These are phyloP conservation scores for Plantago ovata DNA, from an alignment of 257 asterid species.

Conservation along the genomic window DNA sequence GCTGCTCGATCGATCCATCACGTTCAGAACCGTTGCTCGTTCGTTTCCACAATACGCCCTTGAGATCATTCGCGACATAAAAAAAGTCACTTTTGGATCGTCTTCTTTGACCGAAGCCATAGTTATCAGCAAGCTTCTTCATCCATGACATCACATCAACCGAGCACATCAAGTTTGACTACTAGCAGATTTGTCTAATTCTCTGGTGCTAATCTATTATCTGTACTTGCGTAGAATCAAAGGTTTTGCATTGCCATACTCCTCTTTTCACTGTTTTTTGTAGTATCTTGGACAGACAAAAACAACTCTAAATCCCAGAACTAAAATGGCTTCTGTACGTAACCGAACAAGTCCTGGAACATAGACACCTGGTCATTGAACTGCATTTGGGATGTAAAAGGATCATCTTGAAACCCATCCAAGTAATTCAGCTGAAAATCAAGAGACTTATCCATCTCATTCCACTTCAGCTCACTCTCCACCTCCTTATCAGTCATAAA, in stretches of 20 bases:
- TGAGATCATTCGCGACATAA: background rate
- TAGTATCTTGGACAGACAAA: background rate
- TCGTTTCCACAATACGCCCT: background rate
- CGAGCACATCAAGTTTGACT: constrained; percentile 29
- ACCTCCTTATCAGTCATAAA: constrained; percentile 43
- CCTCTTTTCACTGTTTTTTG: background rate
- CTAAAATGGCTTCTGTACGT: constrained; percentile 46
- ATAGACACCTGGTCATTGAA: constrained; percentile 35
- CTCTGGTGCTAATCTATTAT: constrained; percentile 15
- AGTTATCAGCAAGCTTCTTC: constrained; percentile 12
- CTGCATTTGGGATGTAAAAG: constrained; percentile 47
- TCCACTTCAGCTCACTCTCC: constrained; percentile 46
- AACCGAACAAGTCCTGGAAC: constrained; percentile 51
- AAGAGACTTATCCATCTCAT: constrained; percentile 25
- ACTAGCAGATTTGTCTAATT: constrained; percentile 10
- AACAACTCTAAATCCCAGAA: background rate
- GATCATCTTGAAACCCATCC: constrained; percentile 51
- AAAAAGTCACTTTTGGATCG: background rate
- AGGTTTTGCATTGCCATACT: background rate
- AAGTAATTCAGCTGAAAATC: constrained; percentile 43
- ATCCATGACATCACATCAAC: constrained; percentile 14
- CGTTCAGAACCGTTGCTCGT: background rate
- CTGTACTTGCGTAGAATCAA: constrained; percentile 9
- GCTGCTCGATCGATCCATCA: constrained; percentile 12
- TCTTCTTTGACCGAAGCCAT: constrained; percentile 18